Percentiles rank a stretch among this genome's conserved stretches.
Conservation (phyloP, 805 yeast species). For the Candida pseudofarinosa region DNA sequence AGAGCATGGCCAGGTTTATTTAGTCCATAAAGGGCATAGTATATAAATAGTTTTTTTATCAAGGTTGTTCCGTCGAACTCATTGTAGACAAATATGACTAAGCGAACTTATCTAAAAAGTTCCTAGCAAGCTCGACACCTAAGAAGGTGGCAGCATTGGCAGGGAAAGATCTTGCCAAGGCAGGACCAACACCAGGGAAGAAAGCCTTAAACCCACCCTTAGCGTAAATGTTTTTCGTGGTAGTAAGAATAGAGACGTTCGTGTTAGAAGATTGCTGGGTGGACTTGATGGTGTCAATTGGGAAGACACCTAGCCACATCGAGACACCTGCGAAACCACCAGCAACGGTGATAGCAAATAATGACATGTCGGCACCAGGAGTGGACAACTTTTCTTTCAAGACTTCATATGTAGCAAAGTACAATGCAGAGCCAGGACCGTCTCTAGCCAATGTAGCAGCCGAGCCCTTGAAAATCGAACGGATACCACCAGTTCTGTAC, state of each 20-base stretch:
- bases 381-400: slow-evolving; percentile 60
- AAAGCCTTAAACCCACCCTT: slow-evolving; percentile 85
- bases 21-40: too few relatives aligned
- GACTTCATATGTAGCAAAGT: slow-evolving; percentile 90
- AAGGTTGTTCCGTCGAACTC: background rate
- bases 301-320: slow-evolving; percentile 97
- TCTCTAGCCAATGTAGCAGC: slow-evolving; percentile 91
- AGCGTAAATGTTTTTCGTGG: slow-evolving; percentile 63
- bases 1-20: too few relatives aligned
- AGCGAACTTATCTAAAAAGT: slow-evolving; percentile 33
- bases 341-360: slow-evolving; percentile 75
- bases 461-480: slow-evolving; percentile 87
- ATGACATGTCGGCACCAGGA: slow-evolving; percentile 56
- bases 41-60: too few relatives aligned
- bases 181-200: slow-evolving; percentile 98
- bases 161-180: slow-evolving; percentile 90
- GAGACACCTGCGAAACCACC: slow-evolving; percentile 97
- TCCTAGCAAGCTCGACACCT: slow-evolving; percentile 82
- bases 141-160: slow-evolving; percentile 99
- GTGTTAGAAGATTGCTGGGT: slow-evolving; percentile 65
- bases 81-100: slow-evolving; percentile 10
- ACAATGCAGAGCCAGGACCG: slow-evolving; percentile 95
- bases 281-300: slow-evolving; percentile 90
- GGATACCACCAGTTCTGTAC: slow-evolving; percentile 74
- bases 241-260: slow-evolving; percentile 53